Base-by-base conservation (phyloP, 495 filamentous ascomycete genomes). In the Aspergillus incahuasiensis region DNA sequence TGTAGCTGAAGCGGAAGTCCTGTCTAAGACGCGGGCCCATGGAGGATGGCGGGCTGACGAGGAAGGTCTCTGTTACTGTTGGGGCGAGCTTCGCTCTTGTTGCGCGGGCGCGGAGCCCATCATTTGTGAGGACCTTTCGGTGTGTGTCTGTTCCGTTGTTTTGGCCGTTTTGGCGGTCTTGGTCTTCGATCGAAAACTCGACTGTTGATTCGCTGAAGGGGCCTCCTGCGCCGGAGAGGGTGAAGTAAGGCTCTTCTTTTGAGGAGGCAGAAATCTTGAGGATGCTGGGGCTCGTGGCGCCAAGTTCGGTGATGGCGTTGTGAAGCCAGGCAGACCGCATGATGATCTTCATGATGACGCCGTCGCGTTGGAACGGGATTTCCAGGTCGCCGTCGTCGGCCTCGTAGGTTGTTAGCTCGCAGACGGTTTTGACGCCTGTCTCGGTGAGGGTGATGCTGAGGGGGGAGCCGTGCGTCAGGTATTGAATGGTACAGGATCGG, bases 401-500 rank as follows among this genome's bases (percentile, higher is more conserved):
- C 47, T 91, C 84, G 66, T 96, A 98, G 6, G 94, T 96, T n/a
- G 84, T 86, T 30, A 98, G 78, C 50, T 94, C 86, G 78, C 92
- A 97, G 20, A 86, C 94, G 5, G 94, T 97, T 22, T 86, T 90
- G 39, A 96, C 84, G n/a, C 86, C 87, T 0, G 83, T 73, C 71
- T 97, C 94, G 60, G 90, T 83, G 25, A 98, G 76, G 49, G 89
- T 85, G 61, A 92, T 82, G 73, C 82, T 83, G 54, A 98, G 80
- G 1, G 91, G 87, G 1, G 82, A 81, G 22, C 94, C 94, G 12
- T 82, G 67, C 34, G 78, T 76, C 34, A 75, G 66, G 70, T 97
- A 97, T 55, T 83, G 81, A 30, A 98, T 74, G 39, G 85, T 87
- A 65, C 94, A 97, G 18, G 91, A 85, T 21, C 89, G 87, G 43